Conservation (phyloP, 2,329 filamentous ascomycete genomes). For the Laburnicola sp. region DNA sequence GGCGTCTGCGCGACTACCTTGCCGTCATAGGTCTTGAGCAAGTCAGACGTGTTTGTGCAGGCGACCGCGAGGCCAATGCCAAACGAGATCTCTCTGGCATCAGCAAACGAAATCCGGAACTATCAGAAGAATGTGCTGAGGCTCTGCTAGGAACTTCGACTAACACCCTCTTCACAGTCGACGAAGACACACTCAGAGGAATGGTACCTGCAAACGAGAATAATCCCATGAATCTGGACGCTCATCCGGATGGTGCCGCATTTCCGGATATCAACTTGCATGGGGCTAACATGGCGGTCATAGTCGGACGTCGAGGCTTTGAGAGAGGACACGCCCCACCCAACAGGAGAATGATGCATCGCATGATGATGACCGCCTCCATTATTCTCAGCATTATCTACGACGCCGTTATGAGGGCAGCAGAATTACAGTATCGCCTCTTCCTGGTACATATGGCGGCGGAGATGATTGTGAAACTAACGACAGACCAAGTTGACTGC, state of each 20-base stretch:
- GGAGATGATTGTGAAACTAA: no score
- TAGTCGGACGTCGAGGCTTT: background rate
- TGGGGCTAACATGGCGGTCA: background rate
- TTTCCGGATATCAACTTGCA: background rate
- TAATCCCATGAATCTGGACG: constrained; percentile 2
- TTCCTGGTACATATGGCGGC: no score
- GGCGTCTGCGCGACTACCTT: background rate
- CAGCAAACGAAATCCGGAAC: background rate
- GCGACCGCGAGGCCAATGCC: background rate
- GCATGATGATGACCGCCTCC: no score
- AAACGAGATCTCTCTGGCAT: constrained; percentile 2
- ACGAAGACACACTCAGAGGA: background rate
- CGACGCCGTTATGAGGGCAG: no score
- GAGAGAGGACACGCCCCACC: background rate
- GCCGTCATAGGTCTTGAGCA: background rate
- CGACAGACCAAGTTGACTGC: background rate
- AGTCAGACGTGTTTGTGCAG: background rate
- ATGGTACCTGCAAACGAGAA: background rate
- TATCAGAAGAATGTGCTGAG: background rate
- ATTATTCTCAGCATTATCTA: no score
- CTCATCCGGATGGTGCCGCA: background rate
- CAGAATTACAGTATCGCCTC: no score
- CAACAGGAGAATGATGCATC: no score
- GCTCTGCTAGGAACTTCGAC: background rate
- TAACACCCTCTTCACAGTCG: background rate